phyloP scores from a whole-genome alignment of 2,329 filamentous ascomycete species.

The Onygenales sp. region DNA sequence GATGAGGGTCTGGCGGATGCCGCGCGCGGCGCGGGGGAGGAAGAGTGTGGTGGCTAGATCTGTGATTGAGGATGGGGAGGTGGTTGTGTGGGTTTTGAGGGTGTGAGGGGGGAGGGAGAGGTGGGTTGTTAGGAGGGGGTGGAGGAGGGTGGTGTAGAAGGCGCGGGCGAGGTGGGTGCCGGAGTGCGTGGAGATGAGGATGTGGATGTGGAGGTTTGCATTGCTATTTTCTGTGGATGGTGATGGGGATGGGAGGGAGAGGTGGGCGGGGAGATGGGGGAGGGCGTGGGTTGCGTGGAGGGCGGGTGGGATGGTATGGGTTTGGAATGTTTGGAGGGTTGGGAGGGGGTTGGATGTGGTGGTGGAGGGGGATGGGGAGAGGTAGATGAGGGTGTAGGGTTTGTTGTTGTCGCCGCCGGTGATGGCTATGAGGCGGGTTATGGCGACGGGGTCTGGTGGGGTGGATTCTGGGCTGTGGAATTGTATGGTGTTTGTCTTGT shows the following conservation, averaged over 20 bases:
- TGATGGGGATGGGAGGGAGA: neutral
- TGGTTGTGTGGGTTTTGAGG: constrained; percentile 53
- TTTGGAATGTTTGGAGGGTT: too few species aligned
- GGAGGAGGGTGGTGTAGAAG: constrained; percentile 49
- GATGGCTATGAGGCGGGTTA: too few species aligned
- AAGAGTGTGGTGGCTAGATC: constrained; percentile 49
- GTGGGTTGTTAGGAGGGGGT: constrained; percentile 44
- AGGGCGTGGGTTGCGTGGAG: too few species aligned
- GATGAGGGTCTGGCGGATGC: constrained; percentile 52
- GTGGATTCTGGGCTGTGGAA: too few species aligned
- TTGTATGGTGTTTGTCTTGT: too few species aligned
- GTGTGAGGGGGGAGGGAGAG: constrained; percentile 22
- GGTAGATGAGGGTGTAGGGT: too few species aligned
- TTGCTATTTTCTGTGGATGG: neutral
- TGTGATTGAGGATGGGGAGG: constrained; percentile 53
- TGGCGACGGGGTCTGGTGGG: too few species aligned
- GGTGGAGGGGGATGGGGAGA: too few species aligned
- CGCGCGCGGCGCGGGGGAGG: constrained; percentile 40
- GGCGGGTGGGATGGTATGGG: too few species aligned
- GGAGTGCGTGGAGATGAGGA: constrained; percentile 59
- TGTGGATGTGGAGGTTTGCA: constrained; percentile 34
- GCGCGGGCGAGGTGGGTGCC: constrained; percentile 49
- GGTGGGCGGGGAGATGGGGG: neutral
- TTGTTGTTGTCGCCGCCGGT: too few species aligned
- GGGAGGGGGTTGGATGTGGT: too few species aligned